These are phyloP conservation scores for Punica granatum DNA, from an alignment of 345 rosid genomes.

Conservation along the genomic window DNA sequence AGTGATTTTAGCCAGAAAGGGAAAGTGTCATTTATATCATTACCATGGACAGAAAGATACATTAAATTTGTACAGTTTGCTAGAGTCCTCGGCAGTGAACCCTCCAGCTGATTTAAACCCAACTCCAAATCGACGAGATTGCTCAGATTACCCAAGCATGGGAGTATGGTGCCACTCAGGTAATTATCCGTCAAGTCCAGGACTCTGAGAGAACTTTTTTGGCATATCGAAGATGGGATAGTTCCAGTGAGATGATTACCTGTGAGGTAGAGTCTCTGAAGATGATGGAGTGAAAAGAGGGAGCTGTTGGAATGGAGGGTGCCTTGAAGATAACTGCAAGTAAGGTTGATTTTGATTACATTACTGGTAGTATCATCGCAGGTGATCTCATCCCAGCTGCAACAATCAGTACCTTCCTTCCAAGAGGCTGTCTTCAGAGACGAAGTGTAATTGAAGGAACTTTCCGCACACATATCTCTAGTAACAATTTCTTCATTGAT, in stretches of 20 bases:
- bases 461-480: neutral
- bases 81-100: too few species aligned
- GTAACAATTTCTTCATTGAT: too few species aligned
- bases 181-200: conserved; percentile 13
- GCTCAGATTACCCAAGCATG: conserved; percentile 15
- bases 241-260: neutral
- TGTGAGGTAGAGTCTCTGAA: neutral
- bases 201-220: neutral
- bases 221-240: conserved; percentile 12
- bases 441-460: rapidly evolving
- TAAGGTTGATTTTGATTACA: conserved; percentile 8
- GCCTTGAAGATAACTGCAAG: conserved; percentile 6
- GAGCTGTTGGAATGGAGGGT: neutral
- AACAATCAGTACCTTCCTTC: conserved; percentile 6
- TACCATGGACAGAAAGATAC: conserved; percentile 7
- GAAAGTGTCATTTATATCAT: too few species aligned
- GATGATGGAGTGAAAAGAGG: conserved; percentile 10
- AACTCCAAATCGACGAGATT: conserved; percentile 1
- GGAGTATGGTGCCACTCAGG: conserved; percentile 18
- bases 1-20: conserved; percentile 12
- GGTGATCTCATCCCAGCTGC: conserved; percentile 1
- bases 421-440: neutral
- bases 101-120: too few species aligned
- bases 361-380: neutral
- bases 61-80: conserved; percentile 3